Evolutionary conservation across 129 eudicot genomes (phyloP).

Genomic region (Flaveria robusta): DNA sequence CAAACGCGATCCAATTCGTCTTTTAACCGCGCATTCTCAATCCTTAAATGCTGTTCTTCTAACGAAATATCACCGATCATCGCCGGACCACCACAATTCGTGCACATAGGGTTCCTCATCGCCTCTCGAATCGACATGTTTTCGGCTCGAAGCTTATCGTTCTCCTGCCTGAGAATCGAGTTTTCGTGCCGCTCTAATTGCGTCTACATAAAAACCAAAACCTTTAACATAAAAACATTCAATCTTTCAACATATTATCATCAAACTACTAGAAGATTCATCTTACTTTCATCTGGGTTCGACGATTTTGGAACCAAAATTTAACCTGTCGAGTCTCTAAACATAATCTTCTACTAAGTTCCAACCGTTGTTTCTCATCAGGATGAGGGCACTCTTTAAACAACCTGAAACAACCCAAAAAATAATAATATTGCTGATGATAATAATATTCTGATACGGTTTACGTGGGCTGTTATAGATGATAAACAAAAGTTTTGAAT

Average conservation of each 20-base stretch:
- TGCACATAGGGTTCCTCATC: constrained; percentile 94
- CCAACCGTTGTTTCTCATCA: constrained; percentile 95
- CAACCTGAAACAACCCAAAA: constrained; percentile 45
- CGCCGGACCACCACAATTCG: constrained; percentile 98
- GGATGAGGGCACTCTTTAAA: constrained; percentile 99
- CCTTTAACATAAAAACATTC: not conserved
- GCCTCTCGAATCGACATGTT: constrained; percentile 96
- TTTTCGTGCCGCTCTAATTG: constrained; percentile 97
- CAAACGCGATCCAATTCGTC: constrained; percentile 93
- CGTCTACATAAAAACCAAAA: constrained; percentile 45
- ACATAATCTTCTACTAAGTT: constrained; percentile 81
- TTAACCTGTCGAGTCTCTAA: constrained; percentile 91
- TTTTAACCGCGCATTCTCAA: constrained; percentile 80
- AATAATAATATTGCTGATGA: constrained; percentile 6
- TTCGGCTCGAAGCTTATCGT: constrained; percentile 91
- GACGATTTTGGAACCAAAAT: constrained; percentile 97
- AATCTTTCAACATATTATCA: not conserved
- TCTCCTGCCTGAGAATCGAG: constrained; percentile 85
- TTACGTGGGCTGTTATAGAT: not conserved
- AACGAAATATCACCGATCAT: constrained; percentile 85
- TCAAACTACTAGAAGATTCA: not conserved
- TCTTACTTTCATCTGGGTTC: constrained; percentile 95
- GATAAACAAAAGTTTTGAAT: not conserved
- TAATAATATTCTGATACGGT: not conserved
- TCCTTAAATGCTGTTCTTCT: constrained; percentile 91